Evolutionary conservation across 2,329 filamentous ascomycete species (phyloP).

Genomic region (Periconia digitata): DNA sequence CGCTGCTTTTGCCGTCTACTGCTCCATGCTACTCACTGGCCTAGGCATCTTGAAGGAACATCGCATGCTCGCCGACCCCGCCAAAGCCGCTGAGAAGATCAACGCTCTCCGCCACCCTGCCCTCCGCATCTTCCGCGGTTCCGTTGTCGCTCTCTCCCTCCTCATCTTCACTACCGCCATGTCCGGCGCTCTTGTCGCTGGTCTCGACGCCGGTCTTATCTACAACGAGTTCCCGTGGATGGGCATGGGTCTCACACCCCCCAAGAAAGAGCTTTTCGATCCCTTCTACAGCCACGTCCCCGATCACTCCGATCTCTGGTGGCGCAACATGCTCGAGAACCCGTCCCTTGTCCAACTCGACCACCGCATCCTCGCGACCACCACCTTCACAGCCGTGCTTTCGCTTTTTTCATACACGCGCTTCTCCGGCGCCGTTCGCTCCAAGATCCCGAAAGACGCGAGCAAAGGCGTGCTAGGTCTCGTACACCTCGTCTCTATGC

Average conservation of each 20-base stretch:
- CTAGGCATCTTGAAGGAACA: constrained; percentile 80
- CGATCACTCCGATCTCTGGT: constrained; percentile 83
- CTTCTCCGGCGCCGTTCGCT: constrained; percentile 65
- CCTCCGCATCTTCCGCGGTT: constrained; percentile 73
- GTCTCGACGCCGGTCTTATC: constrained; percentile 92
- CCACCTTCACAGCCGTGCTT: constrained; percentile 81
- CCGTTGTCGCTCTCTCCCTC: constrained; percentile 67
- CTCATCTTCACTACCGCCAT: constrained; percentile 89
- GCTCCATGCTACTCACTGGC: constrained; percentile 89
- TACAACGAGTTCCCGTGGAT: constrained; percentile 99
- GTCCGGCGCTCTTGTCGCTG: constrained; percentile 91
- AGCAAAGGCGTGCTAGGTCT: constrained; percentile 77
- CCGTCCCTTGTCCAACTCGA: constrained; percentile 93
- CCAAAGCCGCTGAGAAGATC: constrained; percentile 62
- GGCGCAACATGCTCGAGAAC: constrained; percentile 98
- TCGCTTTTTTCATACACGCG: constrained; percentile 80
- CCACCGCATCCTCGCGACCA: constrained; percentile 87
- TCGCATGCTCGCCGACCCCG: constrained; percentile 68
- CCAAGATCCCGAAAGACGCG: constrained; percentile 57
- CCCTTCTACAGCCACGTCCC: constrained; percentile 79
- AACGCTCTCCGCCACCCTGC: constrained; percentile 63
- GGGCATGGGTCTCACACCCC: constrained; percentile 81
- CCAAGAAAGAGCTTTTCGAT: constrained; percentile 79
- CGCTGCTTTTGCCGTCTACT: constrained; percentile 89
- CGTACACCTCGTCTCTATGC: constrained; percentile 77